Evolutionary conservation across 2,329 filamentous ascomycete species (phyloP).

Genomic region (Chrysoporthe cubensis): DNA sequence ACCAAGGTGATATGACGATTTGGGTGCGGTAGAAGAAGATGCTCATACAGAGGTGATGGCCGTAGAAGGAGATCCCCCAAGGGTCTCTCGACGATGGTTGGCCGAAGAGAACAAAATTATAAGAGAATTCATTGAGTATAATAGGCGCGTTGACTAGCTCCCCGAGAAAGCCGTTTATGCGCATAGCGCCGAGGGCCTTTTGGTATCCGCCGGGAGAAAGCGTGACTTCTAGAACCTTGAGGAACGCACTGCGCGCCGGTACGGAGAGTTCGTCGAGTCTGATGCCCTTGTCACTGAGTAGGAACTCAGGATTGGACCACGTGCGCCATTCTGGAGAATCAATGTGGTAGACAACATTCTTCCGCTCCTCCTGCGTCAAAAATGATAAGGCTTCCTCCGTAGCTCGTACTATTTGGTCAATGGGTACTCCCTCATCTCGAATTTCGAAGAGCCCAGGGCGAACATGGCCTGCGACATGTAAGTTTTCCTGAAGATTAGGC

Average conservation of each 20-base stretch:
- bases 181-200: constrained; percentile 72
- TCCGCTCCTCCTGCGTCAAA: constrained; percentile 49
- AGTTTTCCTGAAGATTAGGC: neutral
- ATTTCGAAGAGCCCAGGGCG: constrained; percentile 59
- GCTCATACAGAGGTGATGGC: constrained; percentile 77
- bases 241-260: constrained; percentile 50
- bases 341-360: constrained; percentile 58
- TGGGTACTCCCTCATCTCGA: constrained; percentile 67
- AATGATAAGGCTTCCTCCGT: constrained; percentile 51
- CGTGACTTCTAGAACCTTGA: constrained; percentile 59
- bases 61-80: constrained; percentile 78
- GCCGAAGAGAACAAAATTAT: constrained; percentile 77
- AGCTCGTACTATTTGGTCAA: constrained; percentile 58
- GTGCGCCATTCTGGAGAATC: constrained; percentile 74
- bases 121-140: constrained; percentile 75
- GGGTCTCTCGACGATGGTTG: constrained; percentile 58
- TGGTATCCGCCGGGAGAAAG: constrained; percentile 72
- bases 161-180: constrained; percentile 75
- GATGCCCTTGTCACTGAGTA: constrained; percentile 69
- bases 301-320: constrained; percentile 73
- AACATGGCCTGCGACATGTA: constrained; percentile 47
- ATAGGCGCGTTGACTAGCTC: constrained; percentile 63
- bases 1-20: constrained; percentile 73
- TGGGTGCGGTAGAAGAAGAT: constrained; percentile 68
- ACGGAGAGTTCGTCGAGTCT: constrained; percentile 64